These are phyloP conservation scores for Primulina eburnea DNA, from an alignment of 257 asterid genomes.

Conservation along the genomic window DNA sequence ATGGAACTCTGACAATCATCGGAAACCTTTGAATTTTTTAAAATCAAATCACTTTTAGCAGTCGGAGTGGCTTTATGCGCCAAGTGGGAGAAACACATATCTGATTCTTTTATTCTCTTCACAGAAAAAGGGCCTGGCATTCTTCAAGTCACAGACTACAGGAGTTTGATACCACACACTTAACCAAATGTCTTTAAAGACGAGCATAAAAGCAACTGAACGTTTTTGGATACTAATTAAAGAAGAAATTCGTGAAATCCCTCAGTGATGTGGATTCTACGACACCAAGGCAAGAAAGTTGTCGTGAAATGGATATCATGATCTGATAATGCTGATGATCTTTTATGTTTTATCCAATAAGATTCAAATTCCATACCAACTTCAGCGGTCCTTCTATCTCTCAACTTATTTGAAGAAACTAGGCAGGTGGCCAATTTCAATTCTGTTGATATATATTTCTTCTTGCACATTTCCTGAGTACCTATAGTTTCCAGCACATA, in stretches of 20 bases:
- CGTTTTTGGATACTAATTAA: conserved; percentile 26
- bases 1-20: conserved; percentile 38
- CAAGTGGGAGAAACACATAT: conserved; percentile 39
- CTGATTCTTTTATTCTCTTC: conserved; percentile 44
- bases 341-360: conserved; percentile 47
- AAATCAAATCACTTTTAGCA: conserved; percentile 30
- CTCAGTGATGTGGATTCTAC: conserved; percentile 64
- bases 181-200: conserved; percentile 15
- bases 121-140: conserved; percentile 41
- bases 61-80: conserved; percentile 27
- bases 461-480: conserved; percentile 48
- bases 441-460: conserved; percentile 29
- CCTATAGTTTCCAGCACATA: conserved; percentile 30
- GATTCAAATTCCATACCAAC: conserved; percentile 68
- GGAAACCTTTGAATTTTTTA: conserved; percentile 28
- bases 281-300: conserved; percentile 71
- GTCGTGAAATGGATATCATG: conserved; percentile 48
- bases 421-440: conserved; percentile 17
- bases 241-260: conserved; percentile 57
- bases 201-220: conserved; percentile 21
- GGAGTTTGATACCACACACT: conserved; percentile 23
- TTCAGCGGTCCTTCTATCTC: conserved; percentile 24
- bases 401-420: conserved; percentile 24
- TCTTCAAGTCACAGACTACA: conserved; percentile 25
- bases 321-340: conserved; percentile 45